Conservation (phyloP, 352 stramenopile species). For the Blastocystis sp. region DNA sequence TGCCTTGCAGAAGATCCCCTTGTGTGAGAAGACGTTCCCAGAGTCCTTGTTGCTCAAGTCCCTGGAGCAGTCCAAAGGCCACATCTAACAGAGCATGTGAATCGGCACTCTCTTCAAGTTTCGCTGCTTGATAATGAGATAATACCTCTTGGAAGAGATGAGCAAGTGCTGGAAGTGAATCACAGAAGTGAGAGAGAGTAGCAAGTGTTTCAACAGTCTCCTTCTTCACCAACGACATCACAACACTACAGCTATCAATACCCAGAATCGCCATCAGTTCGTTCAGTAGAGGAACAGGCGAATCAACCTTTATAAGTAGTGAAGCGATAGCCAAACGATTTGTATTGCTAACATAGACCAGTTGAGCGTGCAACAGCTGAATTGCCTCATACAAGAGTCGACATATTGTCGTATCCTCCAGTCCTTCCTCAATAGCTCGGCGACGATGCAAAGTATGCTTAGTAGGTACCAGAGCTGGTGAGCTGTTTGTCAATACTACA, state of each 20-base stretch:
- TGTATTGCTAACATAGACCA: not conserved
- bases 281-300: not conserved
- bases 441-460: not conserved
- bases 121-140: not conserved
- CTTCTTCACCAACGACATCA: constrained; percentile 59
- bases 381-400: constrained; percentile 6
- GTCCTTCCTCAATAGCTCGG: not conserved
- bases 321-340: not conserved
- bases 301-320: not conserved
- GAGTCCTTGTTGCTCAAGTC: not conserved
- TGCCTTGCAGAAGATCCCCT: not conserved
- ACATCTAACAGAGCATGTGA: not conserved
- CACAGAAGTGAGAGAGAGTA: not conserved
- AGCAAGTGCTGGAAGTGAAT: not conserved
- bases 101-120: not conserved
- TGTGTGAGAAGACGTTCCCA: not conserved
- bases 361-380: constrained; percentile 24
- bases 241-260: not conserved
- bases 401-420: not conserved
- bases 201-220: not conserved
- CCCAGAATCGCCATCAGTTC: not conserved
- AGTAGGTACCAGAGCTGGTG: not conserved
- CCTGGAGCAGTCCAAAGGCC: not conserved
- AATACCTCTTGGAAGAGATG: not conserved
- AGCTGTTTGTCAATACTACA: not conserved